These are phyloP conservation scores for Colletotrichum abscissum DNA, from an alignment of 2,329 filamentous ascomycete genomes.

Conservation along the genomic window DNA sequence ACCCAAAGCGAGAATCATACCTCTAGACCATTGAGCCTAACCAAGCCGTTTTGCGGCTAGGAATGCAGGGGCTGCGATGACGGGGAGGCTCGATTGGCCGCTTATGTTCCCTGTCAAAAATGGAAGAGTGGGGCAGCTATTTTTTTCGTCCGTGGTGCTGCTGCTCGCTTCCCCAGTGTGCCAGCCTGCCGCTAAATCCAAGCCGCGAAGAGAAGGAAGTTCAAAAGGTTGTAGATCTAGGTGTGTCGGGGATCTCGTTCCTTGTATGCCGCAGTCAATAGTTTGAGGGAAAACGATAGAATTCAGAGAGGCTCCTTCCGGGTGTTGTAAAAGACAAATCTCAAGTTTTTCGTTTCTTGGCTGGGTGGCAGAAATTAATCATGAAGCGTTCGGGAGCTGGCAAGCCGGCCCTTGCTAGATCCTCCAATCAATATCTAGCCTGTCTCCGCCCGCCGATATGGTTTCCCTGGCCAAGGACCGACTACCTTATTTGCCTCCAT, in stretches of 20 bases:
- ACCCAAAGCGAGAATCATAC: conserved; percentile 50
- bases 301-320: too few relatives aligned
- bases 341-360: not conserved
- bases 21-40: conserved; percentile 45
- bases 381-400: not conserved
- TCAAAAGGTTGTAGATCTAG: too few relatives aligned
- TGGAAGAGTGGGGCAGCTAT: not conserved
- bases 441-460: not conserved
- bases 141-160: not conserved
- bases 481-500: too few relatives aligned
- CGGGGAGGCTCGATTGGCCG: not conserved
- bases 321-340: too few relatives aligned
- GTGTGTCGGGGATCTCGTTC: too few relatives aligned
- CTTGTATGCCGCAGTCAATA: too few relatives aligned
- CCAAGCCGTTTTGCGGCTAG: not conserved
- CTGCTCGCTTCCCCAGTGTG: not conserved
- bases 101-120: not conserved
- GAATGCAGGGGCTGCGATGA: conserved; percentile 4
- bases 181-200: not conserved
- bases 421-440: not conserved
- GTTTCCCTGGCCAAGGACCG: not conserved
- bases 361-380: not conserved
- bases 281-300: too few relatives aligned
- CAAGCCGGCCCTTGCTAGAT: not conserved
- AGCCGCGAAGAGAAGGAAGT: too few relatives aligned